Base-by-base conservation (phyloP, 768 basidiomycete genomes). In the Suillus ampliporus region DNA sequence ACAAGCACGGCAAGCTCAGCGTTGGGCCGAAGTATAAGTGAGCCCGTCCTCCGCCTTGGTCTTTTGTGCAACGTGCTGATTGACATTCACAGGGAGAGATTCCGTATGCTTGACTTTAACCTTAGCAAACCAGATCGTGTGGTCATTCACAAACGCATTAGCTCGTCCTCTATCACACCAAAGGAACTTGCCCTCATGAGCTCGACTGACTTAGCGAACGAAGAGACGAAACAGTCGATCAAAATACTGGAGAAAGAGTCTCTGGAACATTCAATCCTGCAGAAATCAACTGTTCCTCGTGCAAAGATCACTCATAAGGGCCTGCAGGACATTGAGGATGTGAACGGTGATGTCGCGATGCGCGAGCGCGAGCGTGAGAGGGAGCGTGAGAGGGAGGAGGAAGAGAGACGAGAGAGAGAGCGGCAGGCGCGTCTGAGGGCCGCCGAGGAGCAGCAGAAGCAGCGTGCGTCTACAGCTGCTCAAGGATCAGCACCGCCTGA, bases 261-360 rank as follows among this genome's bases (percentile, higher is more conserved):
- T 1, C 78, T 97, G 68, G 89, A 88, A 72, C 89, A 94, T 74
- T 93, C 93, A 9, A 95, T 96, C 67, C 78, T 95, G 63, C 84
- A 87, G 71, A 91, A 89, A 75, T 81, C 85, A 10, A 78, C 80
- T 10, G 82, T 85, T 26, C 80, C 84, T 38, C 83, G 86, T 40
- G 91, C 94, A 59, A 96, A 95, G 76, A 90, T 94, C 64, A 97
- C 94, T 31, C 94, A 95, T 81, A 97, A 97, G 77, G 94, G 94
- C 58, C 77, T 95, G 65, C 89, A 95, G 80, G 90, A 94, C 69
- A 94, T 97, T 70, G 94, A 97, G 74, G 89, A 88, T 73, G 77
- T 89, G 60, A 85, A 86, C 67, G 89, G 87, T 15, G 85, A 87
- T 66, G 75, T 75, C 21, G 58, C 61, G 28, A 61, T 66, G 52